These are phyloP conservation scores for Globisporangium nagaii DNA, from an alignment of 352 stramenopile species.

Conservation along the genomic window DNA sequence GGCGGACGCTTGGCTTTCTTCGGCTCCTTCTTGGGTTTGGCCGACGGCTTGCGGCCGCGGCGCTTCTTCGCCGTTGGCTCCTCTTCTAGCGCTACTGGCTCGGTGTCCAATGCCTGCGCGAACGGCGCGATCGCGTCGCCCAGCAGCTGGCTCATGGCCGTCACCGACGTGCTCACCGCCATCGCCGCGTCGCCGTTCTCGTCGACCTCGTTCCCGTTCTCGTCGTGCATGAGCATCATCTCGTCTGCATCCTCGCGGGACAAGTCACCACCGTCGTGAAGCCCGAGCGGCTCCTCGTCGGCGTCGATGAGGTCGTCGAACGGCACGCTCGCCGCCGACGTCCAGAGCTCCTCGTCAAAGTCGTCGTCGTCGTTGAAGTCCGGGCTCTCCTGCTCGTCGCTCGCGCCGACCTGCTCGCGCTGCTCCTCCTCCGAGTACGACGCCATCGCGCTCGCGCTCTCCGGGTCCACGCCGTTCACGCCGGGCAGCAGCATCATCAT, in stretches of 20 bases:
- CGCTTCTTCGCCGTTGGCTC: slow-evolving; percentile 25
- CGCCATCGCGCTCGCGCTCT: background rate
- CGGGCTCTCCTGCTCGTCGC: slow-evolving; percentile 7
- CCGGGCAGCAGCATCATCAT: slow-evolving; percentile 11
- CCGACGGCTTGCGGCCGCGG: slow-evolving; percentile 31
- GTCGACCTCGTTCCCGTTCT: too few species aligned
- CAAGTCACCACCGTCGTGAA: background rate
- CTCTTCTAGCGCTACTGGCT: background rate
- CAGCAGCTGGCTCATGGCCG: background rate
- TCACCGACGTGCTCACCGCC: background rate
- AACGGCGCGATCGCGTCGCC: background rate
- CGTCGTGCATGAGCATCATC: background rate
- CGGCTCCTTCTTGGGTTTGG: slow-evolving; percentile 20
- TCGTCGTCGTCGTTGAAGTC: slow-evolving; percentile 12
- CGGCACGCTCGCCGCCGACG: background rate
- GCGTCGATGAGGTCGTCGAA: slow-evolving; percentile 16
- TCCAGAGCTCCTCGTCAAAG: slow-evolving; percentile 13
- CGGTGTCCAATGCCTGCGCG: background rate
- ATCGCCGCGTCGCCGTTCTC: background rate
- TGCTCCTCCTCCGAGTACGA: slow-evolving; percentile 12
- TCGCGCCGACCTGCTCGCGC: background rate
- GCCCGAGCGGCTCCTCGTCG: slow-evolving; percentile 5
- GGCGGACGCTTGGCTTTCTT: slow-evolving; percentile 32
- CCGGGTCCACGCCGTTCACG: background rate
- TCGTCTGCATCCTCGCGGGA: background rate